phyloP scores from a whole-genome alignment of 495 filamentous ascomycete species.

The Cercophora scortea region DNA sequence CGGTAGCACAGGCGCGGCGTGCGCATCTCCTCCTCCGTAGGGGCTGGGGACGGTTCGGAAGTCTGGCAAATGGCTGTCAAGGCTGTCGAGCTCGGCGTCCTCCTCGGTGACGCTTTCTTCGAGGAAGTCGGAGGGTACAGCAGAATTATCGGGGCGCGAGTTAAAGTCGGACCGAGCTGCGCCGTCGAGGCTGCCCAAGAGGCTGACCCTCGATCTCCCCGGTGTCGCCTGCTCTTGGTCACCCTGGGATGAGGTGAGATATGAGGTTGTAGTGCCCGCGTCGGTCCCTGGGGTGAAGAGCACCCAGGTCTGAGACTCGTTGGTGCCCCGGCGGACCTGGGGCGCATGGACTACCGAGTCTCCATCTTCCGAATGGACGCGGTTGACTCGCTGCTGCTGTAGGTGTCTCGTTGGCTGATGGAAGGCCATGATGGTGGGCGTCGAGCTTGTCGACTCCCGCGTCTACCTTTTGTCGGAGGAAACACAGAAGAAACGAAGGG shows the following conservation, averaged over 20 bases:
- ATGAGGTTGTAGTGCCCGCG: conserved; percentile 54
- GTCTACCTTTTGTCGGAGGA: too few relatives aligned
- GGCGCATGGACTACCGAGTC: conserved; percentile 35
- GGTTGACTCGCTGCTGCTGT: conserved; percentile 42
- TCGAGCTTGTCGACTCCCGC: background rate
- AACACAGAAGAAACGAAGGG: background rate
- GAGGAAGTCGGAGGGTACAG: conserved; percentile 35
- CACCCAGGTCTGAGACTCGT: conserved; percentile 89
- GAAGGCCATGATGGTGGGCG: conserved; percentile 76
- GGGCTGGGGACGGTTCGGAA: conserved; percentile 61
- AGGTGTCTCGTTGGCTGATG: conserved; percentile 63
- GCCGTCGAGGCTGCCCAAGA: conserved; percentile 76
- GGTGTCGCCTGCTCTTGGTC: conserved; percentile 61
- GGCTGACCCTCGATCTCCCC: conserved; percentile 68
- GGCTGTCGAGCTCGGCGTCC: conserved; percentile 78
- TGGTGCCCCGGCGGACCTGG: conserved; percentile 30
- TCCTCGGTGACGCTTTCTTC: conserved; percentile 53
- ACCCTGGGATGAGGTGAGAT: conserved; percentile 63
- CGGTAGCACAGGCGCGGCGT: conserved; percentile 59
- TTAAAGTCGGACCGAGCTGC: conserved; percentile 42
- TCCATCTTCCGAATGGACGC: conserved; percentile 32
- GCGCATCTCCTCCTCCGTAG: conserved; percentile 28
- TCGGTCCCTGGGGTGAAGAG: conserved; percentile 76
- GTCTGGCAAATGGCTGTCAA: conserved; percentile 82
- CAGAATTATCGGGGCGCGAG: conserved; percentile 28